Evolutionary conservation across 768 basidiomycete genomes (phyloP).

Genomic region (Serendipita sp.): DNA sequence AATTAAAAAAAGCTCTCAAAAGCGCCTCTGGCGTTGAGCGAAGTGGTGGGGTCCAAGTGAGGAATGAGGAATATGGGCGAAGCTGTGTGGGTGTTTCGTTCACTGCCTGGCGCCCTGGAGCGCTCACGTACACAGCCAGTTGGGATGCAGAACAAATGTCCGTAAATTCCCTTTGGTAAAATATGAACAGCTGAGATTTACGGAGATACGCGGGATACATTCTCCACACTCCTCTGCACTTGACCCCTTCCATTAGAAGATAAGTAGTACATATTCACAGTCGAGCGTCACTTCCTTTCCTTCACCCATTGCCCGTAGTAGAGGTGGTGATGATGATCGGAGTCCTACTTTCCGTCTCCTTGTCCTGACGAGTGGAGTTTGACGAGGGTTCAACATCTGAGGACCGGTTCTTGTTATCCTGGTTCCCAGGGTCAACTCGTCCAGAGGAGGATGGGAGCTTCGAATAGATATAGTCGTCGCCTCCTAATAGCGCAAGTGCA

Average conservation of each 20-base stretch:
- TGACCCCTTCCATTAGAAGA: not conserved
- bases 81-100: too few relatives aligned
- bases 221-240: not conserved
- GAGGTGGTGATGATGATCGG: not conserved
- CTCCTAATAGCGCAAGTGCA: conserved; percentile 68
- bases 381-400: not conserved
- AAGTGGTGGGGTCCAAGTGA: not conserved
- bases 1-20: not conserved
- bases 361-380: not conserved
- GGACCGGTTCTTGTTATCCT: not conserved
- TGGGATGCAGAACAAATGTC: not conserved
- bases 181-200: too few relatives aligned
- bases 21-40: not conserved
- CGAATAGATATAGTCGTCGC: conserved; percentile 31
- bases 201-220: not conserved
- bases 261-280: not conserved
- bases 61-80: not conserved
- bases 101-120: not conserved
- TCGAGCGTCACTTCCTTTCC: not conserved
- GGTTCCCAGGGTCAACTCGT: not conserved
- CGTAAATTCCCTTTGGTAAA: not conserved
- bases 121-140: not conserved
- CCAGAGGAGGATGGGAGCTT: not conserved
- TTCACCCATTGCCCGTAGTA: not conserved
- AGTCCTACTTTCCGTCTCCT: not conserved